phyloP scores from a whole-genome alignment of 2,329 filamentous ascomycete genomes.

The Akanthomyces uredinophilus region DNA sequence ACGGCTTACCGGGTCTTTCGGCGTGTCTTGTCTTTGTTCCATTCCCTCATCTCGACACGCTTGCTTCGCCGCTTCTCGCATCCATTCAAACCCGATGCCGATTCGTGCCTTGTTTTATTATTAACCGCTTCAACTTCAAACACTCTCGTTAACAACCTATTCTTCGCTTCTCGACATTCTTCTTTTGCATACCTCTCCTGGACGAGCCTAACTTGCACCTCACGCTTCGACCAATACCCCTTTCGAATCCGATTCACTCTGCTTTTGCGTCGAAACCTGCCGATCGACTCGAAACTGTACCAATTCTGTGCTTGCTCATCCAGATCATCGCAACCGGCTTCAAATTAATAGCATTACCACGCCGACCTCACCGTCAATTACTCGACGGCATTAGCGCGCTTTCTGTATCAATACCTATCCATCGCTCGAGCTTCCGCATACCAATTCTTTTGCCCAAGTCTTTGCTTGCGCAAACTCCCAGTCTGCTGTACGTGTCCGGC shows the following conservation, averaged over 20 bases:
- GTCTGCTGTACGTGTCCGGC: slow-evolving; percentile 39
- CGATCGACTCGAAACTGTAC: slow-evolving; percentile 7
- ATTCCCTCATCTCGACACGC: background rate
- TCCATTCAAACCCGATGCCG: slow-evolving; percentile 7
- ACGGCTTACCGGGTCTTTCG: background rate
- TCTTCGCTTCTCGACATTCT: slow-evolving; percentile 3
- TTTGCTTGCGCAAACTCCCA: background rate
- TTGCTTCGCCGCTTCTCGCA: background rate
- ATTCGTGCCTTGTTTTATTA: slow-evolving; percentile 5
- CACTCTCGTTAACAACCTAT: slow-evolving; percentile 12
- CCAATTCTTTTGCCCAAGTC: background rate
- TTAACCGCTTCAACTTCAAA: slow-evolving; percentile 8
- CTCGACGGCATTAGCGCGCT: background rate
- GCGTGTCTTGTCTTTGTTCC: background rate
- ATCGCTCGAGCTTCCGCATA: background rate
- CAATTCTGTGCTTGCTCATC: background rate
- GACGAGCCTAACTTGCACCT: slow-evolving; percentile 7
- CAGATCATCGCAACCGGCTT: background rate
- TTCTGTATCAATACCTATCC: background rate
- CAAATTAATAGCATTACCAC: background rate
- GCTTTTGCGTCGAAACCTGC: background rate
- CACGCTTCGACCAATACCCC: slow-evolving; percentile 12
- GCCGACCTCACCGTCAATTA: background rate
- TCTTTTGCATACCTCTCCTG: slow-evolving; percentile 5
- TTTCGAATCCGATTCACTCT: slow-evolving; percentile 9